These are phyloP conservation scores for Waltergamsia citrina DNA, from an alignment of 2,329 filamentous ascomycete genomes.

Conservation along the genomic window DNA sequence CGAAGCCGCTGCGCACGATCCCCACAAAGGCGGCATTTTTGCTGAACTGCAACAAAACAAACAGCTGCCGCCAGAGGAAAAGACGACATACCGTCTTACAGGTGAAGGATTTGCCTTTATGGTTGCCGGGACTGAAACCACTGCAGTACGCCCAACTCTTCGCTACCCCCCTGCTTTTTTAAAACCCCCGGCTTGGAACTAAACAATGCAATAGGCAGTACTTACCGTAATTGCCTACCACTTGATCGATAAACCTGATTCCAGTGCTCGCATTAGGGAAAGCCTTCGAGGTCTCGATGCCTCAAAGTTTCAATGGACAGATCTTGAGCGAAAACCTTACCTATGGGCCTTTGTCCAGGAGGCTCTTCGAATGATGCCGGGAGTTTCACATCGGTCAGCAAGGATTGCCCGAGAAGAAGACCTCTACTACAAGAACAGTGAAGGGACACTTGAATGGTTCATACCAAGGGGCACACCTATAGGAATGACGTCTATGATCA, in stretches of 20 bases:
- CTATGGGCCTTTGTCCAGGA: constrained; percentile 18
- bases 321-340: constrained; percentile 17
- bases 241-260: constrained; percentile 12
- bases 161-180: too few relatives aligned
- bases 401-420: constrained; percentile 15
- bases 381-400: constrained; percentile 14
- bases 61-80: constrained; percentile 19
- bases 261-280: constrained; percentile 10
- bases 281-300: constrained; percentile 10
- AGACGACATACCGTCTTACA: constrained; percentile 18
- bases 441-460: constrained; percentile 11
- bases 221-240: constrained; percentile 15
- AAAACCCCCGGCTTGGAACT: too few relatives aligned
- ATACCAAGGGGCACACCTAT: constrained; percentile 19
- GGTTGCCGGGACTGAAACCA: constrained; percentile 27
- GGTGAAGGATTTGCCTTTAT: constrained; percentile 27
- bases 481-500: constrained; percentile 20
- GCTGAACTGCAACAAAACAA: constrained; percentile 14
- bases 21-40: constrained; percentile 15
- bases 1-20: constrained; percentile 8
- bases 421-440: constrained; percentile 10
- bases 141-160: constrained; percentile 2
- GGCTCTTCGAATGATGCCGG: constrained; percentile 17
- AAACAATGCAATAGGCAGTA: constrained; percentile 10
- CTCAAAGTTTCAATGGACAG: constrained; percentile 11